Conservation (phyloP, 805 yeast genomes). For the Candida incommunis region DNA sequence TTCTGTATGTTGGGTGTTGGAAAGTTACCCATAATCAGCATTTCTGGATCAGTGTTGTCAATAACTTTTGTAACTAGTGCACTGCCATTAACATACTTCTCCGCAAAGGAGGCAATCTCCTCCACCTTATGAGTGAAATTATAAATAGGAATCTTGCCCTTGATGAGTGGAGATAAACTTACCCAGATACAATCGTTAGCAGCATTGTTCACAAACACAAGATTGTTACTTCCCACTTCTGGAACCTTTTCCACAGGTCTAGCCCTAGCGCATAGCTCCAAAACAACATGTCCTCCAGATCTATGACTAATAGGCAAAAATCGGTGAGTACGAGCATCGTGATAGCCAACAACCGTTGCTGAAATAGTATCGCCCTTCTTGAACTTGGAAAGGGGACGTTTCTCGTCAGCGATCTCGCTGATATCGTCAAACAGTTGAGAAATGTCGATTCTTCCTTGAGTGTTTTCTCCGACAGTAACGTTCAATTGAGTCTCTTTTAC, state of each 20-base stretch:
- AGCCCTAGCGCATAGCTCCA: conserved; percentile 16
- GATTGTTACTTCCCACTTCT: conserved; percentile 34
- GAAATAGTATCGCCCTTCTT: conserved; percentile 41
- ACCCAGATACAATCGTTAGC: conserved; percentile 52
- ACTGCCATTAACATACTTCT: neutral
- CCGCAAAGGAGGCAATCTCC: neutral
- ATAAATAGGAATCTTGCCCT: conserved; percentile 52
- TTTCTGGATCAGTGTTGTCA: neutral
- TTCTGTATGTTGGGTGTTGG: neutral
- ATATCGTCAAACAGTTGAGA: conserved; percentile 48
- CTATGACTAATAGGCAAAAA: conserved; percentile 54
- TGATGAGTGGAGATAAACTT: conserved; percentile 50
- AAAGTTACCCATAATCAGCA: neutral
- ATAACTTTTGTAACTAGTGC: neutral
- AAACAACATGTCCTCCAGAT: conserved; percentile 34
- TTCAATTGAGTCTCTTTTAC: conserved; percentile 63
- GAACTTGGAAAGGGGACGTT: conserved; percentile 46
- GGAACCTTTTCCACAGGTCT: conserved; percentile 29
- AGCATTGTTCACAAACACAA: conserved; percentile 53
- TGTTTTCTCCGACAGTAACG: conserved; percentile 61
- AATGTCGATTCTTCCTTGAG: conserved; percentile 67
- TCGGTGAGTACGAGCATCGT: conserved; percentile 53
- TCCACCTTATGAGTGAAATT: neutral
- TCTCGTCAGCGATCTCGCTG: conserved; percentile 40
- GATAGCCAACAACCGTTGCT: conserved; percentile 63